A percentile compares a stretch with the other conserved stretches of the same genome.
Evolutionary conservation across 2,329 filamentous ascomycete genomes (phyloP).

Genomic region (Intubia oerlemansii): DNA sequence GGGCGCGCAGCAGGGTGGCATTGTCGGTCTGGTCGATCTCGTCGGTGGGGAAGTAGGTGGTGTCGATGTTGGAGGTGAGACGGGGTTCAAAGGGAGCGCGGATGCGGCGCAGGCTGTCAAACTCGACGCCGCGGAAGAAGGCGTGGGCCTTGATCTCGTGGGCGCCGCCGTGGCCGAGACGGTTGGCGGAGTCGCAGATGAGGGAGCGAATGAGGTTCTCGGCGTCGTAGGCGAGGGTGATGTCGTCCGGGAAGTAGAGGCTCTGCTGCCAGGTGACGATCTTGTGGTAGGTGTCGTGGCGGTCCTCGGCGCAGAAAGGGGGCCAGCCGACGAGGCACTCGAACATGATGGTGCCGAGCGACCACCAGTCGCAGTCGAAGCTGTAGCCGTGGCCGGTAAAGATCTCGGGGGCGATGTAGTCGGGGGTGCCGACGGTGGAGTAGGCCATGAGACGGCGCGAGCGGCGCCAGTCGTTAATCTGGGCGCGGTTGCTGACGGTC

Average conservation of each 20-base stretch:
- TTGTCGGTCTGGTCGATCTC: slow-evolving; percentile 96
- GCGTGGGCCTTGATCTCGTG: slow-evolving; percentile 83
- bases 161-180: slow-evolving; percentile 68
- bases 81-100: slow-evolving; percentile 91
- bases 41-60: slow-evolving; percentile 95
- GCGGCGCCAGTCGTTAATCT: slow-evolving; percentile 98
- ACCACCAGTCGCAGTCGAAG: slow-evolving; percentile 98
- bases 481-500: slow-evolving; percentile 89
- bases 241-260: slow-evolving; percentile 89
- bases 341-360: slow-evolving; percentile 96
- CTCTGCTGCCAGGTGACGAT: slow-evolving; percentile 97
- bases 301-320: slow-evolving; percentile 94
- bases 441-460: slow-evolving; percentile 92
- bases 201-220: slow-evolving; percentile 86
- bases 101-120: slow-evolving; percentile 79
- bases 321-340: slow-evolving; percentile 98
- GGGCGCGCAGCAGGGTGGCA: slow-evolving; percentile 65
- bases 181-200: slow-evolving; percentile 83
- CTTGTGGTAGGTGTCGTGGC: slow-evolving; percentile 95
- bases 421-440: slow-evolving; percentile 91
- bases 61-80: slow-evolving; percentile 81
- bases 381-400: slow-evolving; percentile 93
- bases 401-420: slow-evolving; percentile 97
- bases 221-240: slow-evolving; percentile 69
- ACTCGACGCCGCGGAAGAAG: slow-evolving; percentile 94